Conservation (phyloP, 2,329 filamentous ascomycete genomes). For the Aspergillus sclerotialis region DNA sequence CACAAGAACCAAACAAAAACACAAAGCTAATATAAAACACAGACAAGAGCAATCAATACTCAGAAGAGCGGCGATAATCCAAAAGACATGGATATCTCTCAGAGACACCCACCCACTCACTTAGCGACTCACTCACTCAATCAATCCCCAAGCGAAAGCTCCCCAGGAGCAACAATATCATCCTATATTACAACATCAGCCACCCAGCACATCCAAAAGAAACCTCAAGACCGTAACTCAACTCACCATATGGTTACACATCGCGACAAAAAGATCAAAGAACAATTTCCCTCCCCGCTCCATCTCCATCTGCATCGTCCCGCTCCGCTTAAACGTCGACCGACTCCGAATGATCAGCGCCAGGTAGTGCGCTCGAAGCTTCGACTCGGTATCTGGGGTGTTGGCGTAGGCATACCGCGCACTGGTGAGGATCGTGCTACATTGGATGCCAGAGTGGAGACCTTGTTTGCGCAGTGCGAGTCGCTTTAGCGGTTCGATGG, state of each 20-base stretch:
- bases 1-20: no score
- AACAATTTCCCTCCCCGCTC: constrained; percentile 78
- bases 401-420: constrained; percentile 86
- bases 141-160: no score
- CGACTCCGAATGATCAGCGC: constrained; percentile 85
- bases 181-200: constrained; percentile 13
- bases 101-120: neutral
- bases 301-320: constrained; percentile 96
- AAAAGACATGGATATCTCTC: neutral
- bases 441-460: constrained; percentile 75
- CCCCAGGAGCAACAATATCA: constrained; percentile 4
- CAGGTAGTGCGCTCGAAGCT: constrained; percentile 82
- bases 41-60: no score
- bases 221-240: no score
- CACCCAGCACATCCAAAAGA: no score
- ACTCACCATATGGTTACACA: constrained; percentile 82
- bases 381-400: constrained; percentile 85
- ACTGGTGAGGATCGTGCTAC: constrained; percentile 75
- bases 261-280: constrained; percentile 88
- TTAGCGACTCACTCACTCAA: neutral
- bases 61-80: neutral
- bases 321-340: constrained; percentile 83
- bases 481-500: constrained; percentile 75
- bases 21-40: no score
- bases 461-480: constrained; percentile 83